Conservation (phyloP, 768 basidiomycete genomes). For the Austroboletus festivus region DNA sequence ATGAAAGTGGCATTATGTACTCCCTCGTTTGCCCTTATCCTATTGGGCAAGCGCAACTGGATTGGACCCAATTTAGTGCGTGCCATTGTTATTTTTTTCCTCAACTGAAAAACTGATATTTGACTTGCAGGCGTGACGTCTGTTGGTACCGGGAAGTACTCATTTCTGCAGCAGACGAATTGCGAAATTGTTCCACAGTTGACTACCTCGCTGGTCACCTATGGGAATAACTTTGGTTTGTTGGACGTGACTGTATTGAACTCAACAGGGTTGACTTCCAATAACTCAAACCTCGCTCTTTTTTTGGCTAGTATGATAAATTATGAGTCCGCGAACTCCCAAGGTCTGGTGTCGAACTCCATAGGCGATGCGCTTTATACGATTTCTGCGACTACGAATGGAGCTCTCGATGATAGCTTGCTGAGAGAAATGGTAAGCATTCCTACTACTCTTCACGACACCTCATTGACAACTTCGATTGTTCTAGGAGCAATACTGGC, state of each 20-base stretch:
- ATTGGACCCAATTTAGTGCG: slow-evolving; percentile 3
- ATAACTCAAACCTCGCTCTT: background rate
- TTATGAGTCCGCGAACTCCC: too few species aligned
- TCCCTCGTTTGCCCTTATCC: slow-evolving; percentile 12
- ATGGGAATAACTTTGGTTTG: background rate
- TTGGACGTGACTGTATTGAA: background rate
- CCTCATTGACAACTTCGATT: too few species aligned
- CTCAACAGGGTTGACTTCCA: background rate
- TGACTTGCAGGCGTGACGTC: slow-evolving; percentile 1
- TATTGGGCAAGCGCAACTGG: background rate
- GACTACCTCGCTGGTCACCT: slow-evolving; percentile 5
- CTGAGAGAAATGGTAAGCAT: too few species aligned
- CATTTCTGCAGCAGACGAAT: slow-evolving; percentile 3
- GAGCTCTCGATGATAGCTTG: too few species aligned
- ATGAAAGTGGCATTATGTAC: background rate
- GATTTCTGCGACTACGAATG: too few species aligned
- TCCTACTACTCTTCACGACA: too few species aligned
- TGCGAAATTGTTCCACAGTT: slow-evolving; percentile 7
- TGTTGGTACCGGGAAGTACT: slow-evolving; percentile 2
- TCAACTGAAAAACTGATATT: background rate
- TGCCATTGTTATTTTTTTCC: background rate
- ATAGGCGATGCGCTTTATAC: too few species aligned
- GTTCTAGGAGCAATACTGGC: too few species aligned
- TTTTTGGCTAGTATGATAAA: background rate
- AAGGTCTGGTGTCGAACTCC: too few species aligned